Percentiles rank a stretch among this genome's conserved stretches.
phyloP scores from a whole-genome alignment of 1,284 basidiomycete species.

The Apiotrichum domesticum region DNA sequence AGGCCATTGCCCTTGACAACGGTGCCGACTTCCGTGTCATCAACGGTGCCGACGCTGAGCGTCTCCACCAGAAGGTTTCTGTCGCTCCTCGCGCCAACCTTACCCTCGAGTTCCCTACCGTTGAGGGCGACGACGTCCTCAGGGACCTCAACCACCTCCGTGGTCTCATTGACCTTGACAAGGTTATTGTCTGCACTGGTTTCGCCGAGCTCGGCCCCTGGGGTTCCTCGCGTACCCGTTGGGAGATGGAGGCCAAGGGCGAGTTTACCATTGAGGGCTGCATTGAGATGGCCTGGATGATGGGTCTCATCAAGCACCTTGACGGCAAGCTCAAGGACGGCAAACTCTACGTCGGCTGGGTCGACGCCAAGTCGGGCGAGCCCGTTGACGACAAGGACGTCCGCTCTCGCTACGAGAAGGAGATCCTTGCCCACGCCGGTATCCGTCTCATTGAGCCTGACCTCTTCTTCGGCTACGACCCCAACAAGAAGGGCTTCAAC shows the following conservation, averaged over 20 bases:
- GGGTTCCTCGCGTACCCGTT: slow-evolving; percentile 96
- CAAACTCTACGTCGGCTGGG: slow-evolving; percentile 92
- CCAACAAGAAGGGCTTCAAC: slow-evolving; percentile 92
- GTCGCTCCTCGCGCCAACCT: slow-evolving; percentile 96
- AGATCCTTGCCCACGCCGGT: slow-evolving; percentile 87
- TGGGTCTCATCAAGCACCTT: slow-evolving; percentile 97
- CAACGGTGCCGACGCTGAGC: slow-evolving; percentile 87
- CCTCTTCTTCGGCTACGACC: slow-evolving; percentile 94
- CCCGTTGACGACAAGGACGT: slow-evolving; percentile 99
- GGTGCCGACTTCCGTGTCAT: slow-evolving; percentile 88
- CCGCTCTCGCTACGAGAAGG: slow-evolving; percentile 86
- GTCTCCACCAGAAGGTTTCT: slow-evolving; percentile 83
- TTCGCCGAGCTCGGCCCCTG: slow-evolving; percentile 98
- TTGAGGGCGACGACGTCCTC: slow-evolving; percentile 63
- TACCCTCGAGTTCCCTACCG: slow-evolving; percentile 83
- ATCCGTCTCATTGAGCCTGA: slow-evolving; percentile 96
- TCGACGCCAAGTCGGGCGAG: slow-evolving; percentile 87
- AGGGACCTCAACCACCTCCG: slow-evolving; percentile 68
- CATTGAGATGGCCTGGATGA: slow-evolving; percentile 99
- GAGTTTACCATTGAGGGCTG: slow-evolving; percentile 94
- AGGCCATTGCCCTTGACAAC: slow-evolving; percentile 88
- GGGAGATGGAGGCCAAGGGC: slow-evolving; percentile 96
- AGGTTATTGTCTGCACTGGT: slow-evolving; percentile 91
- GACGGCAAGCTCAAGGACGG: slow-evolving; percentile 92
- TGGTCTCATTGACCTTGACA: slow-evolving; percentile 87